phyloP scores from a whole-genome alignment of 2,329 filamentous ascomycete genomes.

The Leptosphaerulina australis region DNA sequence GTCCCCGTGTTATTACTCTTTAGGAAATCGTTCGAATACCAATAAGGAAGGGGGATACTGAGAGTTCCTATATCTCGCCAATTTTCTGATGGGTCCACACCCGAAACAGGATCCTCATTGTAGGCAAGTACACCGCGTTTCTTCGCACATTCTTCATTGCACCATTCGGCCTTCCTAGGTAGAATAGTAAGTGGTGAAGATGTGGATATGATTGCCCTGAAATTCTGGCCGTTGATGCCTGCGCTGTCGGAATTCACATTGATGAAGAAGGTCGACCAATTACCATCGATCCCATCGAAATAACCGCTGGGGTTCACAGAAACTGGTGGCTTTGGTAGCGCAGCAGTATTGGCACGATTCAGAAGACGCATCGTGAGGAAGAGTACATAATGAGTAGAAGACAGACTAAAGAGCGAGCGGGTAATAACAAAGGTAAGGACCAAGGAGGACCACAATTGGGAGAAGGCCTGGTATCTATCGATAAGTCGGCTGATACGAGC shows the following conservation, averaged over 20 bases:
- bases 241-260: conserved; percentile 41
- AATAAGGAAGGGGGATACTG: conserved; percentile 27
- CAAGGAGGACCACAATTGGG: conserved; percentile 18
- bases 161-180: conserved; percentile 36
- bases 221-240: conserved; percentile 42
- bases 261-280: conserved; percentile 52
- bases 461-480: conserved; percentile 23
- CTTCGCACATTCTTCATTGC: conserved; percentile 35
- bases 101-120: conserved; percentile 25
- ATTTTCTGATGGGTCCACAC: conserved; percentile 24
- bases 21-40: conserved; percentile 20
- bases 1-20: conserved; percentile 13
- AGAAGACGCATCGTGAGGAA: conserved; percentile 28
- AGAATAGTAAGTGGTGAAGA: conserved; percentile 34
- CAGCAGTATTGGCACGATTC: conserved; percentile 30
- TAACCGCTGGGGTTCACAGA: conserved; percentile 26
- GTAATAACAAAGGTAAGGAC: conserved; percentile 23
- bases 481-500: conserved; percentile 20
- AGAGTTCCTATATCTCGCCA: conserved; percentile 29
- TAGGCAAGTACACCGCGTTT: conserved; percentile 35
- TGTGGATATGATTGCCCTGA: conserved; percentile 44
- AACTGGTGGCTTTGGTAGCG: conserved; percentile 20
- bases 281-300: conserved; percentile 51
- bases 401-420: conserved; percentile 4
- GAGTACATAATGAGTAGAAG: conserved; percentile 20